Evolutionary conservation across 768 basidiomycete species (phyloP).

Genomic region (Pholiota conissans): DNA sequence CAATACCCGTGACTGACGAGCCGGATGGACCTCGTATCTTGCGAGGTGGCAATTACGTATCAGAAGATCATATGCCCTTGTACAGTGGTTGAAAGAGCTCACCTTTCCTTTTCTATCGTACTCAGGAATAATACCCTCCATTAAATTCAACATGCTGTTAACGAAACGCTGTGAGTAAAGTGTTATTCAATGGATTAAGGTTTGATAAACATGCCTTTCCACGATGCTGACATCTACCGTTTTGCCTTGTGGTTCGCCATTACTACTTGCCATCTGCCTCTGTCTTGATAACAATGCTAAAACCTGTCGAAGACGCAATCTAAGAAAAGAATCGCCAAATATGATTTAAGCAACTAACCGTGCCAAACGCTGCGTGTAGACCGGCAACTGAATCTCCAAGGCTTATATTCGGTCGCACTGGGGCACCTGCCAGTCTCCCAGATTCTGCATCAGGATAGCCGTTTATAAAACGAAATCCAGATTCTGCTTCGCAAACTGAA

Average conservation of each 20-base stretch:
- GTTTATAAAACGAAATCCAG: constrained; percentile 77
- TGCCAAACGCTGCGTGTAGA: constrained; percentile 72
- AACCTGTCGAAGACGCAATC: constrained; percentile 36
- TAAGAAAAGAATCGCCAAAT: background rate
- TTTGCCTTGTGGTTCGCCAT: constrained; percentile 36
- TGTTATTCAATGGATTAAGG: background rate
- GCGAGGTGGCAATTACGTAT: background rate
- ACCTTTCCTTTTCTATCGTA: constrained; percentile 73
- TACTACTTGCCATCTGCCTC: constrained; percentile 33
- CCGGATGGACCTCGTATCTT: constrained; percentile 73
- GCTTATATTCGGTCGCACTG: constrained; percentile 71
- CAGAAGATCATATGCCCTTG: background rate
- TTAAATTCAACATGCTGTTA: constrained; percentile 68
- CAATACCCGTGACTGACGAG: constrained; percentile 74
- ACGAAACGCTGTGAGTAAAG: background rate
- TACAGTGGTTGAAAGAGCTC: background rate
- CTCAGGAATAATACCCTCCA: constrained; percentile 78
- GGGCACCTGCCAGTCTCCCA: constrained; percentile 56
- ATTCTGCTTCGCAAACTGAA: constrained; percentile 75
- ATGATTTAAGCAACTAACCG: constrained; percentile 37
- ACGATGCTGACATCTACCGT: constrained; percentile 78
- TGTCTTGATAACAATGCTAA: constrained; percentile 54
- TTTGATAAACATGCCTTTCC: constrained; percentile 47
- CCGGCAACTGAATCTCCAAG: constrained; percentile 74
- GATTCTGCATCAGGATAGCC: constrained; percentile 58